Conservation (phyloP, 345 rosid species). For the Arabis alpina region DNA sequence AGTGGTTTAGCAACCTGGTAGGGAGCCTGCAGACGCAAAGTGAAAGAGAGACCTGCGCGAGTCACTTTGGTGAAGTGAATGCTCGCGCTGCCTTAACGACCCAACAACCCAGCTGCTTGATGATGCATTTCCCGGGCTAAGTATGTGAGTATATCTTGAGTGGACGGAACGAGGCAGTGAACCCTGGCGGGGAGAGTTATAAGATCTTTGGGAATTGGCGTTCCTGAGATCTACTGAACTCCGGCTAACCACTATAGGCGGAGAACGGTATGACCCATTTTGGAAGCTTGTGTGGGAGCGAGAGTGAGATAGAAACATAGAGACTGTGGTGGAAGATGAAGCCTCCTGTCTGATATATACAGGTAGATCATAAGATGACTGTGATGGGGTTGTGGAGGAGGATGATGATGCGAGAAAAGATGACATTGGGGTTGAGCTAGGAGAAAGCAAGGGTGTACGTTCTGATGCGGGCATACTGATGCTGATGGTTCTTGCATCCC, state of each 20-base stretch:
- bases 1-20: conserved; percentile 52
- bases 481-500: conserved; percentile 77
- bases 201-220: conserved; percentile 27
- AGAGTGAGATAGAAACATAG: conserved; percentile 41
- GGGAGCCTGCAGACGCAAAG: conserved; percentile 84
- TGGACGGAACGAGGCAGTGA: conserved; percentile 61
- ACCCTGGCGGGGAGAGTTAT: conserved; percentile 18
- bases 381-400: conserved; percentile 55
- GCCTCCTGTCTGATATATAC: conserved; percentile 39
- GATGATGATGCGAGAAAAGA: conserved; percentile 57
- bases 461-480: conserved; percentile 81
- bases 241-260: conserved; percentile 49
- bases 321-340: conserved; percentile 30
- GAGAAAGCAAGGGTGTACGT: conserved; percentile 78
- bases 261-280: conserved; percentile 41
- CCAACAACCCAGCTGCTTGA: conserved; percentile 55
- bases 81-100: conserved; percentile 53
- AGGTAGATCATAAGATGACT: conserved; percentile 50
- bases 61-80: conserved; percentile 46
- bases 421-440: conserved; percentile 53
- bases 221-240: conserved; percentile 62
- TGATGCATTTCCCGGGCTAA: conserved; percentile 76
- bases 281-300: conserved; percentile 54
- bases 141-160: conserved; percentile 58
- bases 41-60: conserved; percentile 73